These are phyloP conservation scores for Raphanus raphanistrum DNA, from an alignment of 345 rosid genomes.

Conservation along the genomic window DNA sequence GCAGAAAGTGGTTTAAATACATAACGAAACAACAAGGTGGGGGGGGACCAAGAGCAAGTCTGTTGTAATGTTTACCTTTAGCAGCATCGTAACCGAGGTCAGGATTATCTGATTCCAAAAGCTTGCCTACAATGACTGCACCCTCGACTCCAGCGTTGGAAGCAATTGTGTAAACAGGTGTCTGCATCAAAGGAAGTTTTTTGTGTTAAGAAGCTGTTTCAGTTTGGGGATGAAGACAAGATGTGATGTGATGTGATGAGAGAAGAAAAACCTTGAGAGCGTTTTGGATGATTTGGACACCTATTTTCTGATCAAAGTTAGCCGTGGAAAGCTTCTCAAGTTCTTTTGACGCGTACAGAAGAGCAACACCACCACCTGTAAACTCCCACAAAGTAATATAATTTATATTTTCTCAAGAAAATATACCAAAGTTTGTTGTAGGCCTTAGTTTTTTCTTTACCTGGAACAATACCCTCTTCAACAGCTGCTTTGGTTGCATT, in stretches of 20 bases:
- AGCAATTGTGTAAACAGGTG: slow-evolving; percentile 83
- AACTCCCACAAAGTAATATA: no score
- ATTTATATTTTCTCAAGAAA: no score
- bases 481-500: slow-evolving; percentile 99
- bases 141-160: slow-evolving; percentile 98
- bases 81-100: slow-evolving; percentile 99
- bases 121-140: slow-evolving; percentile 95
- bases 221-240: neutral
- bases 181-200: slow-evolving; percentile 45
- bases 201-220: neutral
- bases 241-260: no score
- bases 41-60: neutral
- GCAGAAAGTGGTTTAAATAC: neutral
- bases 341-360: slow-evolving; percentile 86
- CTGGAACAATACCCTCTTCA: slow-evolving; percentile 96
- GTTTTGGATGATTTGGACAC: slow-evolving; percentile 95
- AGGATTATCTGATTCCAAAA: slow-evolving; percentile 78
- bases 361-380: slow-evolving; percentile 97
- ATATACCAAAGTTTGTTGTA: no score
- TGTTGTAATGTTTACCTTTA: slow-evolving; percentile 51
- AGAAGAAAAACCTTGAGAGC: slow-evolving; percentile 74
- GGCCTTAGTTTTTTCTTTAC: no score
- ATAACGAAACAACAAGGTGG: neutral
- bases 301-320: slow-evolving; percentile 97
- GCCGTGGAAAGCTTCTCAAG: slow-evolving; percentile 86